Conservation (phyloP, 441 rosid species). For the Eruca vesicaria region DNA sequence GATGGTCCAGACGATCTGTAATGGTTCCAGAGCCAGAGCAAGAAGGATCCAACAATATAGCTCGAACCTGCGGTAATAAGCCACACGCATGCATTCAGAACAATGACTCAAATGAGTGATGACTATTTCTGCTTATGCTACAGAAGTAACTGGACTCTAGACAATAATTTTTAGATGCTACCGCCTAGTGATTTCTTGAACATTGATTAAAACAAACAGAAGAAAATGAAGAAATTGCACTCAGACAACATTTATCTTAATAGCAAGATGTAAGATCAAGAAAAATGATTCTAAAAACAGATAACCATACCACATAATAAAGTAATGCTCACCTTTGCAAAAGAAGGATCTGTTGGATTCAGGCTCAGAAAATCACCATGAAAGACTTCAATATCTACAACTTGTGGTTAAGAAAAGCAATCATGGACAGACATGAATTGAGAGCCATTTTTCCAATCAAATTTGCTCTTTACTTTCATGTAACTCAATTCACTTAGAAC, state of each 20-base stretch:
- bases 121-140: not conserved
- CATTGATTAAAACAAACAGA: no score
- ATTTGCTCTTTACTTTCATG: not conserved
- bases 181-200: no score
- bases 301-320: not conserved
- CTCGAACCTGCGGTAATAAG: slow-evolving; percentile 53
- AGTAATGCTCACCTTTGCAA: slow-evolving; percentile 50
- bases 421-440: not conserved
- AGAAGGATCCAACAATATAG: slow-evolving; percentile 92
- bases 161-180: not conserved
- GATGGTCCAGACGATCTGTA: slow-evolving; percentile 82
- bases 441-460: not conserved
- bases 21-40: slow-evolving; percentile 94
- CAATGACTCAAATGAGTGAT: not conserved
- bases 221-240: not conserved
- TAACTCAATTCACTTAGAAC: not conserved
- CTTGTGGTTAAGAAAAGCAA: slow-evolving; percentile 40
- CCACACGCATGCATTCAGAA: not conserved
- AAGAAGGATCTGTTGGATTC: slow-evolving; percentile 57
- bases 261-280: not conserved
- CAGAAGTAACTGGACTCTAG: no score
- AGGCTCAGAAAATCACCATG: slow-evolving; percentile 70
- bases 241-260: not conserved
- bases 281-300: not conserved
- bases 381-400: slow-evolving; percentile 65